Conservation (phyloP, 257 asterid genomes). For the Parsonsia alboflavescens region DNA sequence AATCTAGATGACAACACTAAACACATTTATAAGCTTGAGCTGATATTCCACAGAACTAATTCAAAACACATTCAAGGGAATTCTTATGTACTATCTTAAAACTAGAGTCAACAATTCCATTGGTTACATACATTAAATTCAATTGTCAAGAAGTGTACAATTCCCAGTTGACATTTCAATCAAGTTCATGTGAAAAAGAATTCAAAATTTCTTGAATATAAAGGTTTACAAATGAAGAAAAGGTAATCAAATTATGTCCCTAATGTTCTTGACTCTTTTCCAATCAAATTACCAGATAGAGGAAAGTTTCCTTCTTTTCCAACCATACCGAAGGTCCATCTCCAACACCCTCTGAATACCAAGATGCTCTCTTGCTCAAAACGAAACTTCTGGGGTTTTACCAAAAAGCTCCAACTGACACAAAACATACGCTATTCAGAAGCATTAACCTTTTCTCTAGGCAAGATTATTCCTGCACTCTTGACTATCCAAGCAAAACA, state of each 20-base stretch:
- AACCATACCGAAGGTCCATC: neutral
- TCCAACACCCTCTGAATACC: neutral
- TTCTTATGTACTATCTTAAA: too few relatives aligned
- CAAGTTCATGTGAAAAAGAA: neutral
- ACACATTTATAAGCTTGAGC: neutral
- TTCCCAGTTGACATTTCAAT: neutral
- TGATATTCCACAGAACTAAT: neutral
- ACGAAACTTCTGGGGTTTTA: neutral
- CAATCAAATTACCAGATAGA: neutral
- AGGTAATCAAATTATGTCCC: neutral
- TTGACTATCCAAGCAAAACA: neutral
- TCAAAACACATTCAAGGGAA: neutral
- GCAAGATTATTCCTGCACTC: neutral
- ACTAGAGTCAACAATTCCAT: neutral
- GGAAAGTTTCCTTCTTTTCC: neutral
- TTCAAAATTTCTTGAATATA: neutral
- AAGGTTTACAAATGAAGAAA: neutral
- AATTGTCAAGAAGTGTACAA: neutral
- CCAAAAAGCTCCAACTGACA: neutral
- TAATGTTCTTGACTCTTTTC: neutral
- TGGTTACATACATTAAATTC: neutral
- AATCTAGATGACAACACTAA: neutral
- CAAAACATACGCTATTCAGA: neutral
- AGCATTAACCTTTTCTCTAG: neutral
- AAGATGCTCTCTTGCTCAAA: neutral